Evolutionary conservation across 1,284 basidiomycete genomes (phyloP).

Genomic region (Anthracocystis walkeri): DNA sequence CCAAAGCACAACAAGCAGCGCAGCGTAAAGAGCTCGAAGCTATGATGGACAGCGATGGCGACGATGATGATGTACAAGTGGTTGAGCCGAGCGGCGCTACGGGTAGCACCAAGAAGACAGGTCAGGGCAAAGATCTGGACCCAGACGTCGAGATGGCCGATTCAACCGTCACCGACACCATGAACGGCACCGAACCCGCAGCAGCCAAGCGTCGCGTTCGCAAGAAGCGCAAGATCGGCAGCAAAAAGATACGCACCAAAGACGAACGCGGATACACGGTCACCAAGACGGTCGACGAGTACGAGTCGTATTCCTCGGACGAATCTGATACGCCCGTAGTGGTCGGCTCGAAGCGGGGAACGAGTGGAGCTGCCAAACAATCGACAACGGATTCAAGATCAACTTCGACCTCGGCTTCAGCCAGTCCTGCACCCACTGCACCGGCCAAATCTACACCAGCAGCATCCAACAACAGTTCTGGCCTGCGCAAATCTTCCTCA

Average conservation of each 20-base stretch:
- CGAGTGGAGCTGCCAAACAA: conserved; percentile 13
- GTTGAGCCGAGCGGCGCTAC: conserved; percentile 27
- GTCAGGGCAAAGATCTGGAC: conserved; percentile 35
- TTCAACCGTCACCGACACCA: conserved; percentile 43
- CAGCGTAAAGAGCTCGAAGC: conserved; percentile 48
- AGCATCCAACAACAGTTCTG: conserved; percentile 20
- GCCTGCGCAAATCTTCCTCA: conserved; percentile 20
- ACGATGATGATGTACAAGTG: conserved; percentile 26
- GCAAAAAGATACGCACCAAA: conserved; percentile 54
- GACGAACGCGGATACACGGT: conserved; percentile 65
- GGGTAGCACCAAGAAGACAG: conserved; percentile 12
- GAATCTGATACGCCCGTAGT: conserved; percentile 48
- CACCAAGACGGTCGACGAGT: conserved; percentile 53
- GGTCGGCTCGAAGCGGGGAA: conserved; percentile 25
- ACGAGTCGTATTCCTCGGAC: conserved; percentile 61
- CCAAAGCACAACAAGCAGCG: conserved; percentile 30
- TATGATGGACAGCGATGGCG: conserved; percentile 48
- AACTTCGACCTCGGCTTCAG: conserved; percentile 29
- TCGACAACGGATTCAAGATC: conserved; percentile 16
- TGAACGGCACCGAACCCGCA: conserved; percentile 35
- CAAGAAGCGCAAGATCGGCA: conserved; percentile 61
- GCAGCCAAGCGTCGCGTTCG: conserved; percentile 42
- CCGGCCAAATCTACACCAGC: conserved; percentile 27
- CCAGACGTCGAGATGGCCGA: conserved; percentile 37
- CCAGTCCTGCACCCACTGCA: conserved; percentile 28